These are phyloP conservation scores for Saturnispora gosingensis DNA, from an alignment of 805 yeast genomes.

Conservation along the genomic window DNA sequence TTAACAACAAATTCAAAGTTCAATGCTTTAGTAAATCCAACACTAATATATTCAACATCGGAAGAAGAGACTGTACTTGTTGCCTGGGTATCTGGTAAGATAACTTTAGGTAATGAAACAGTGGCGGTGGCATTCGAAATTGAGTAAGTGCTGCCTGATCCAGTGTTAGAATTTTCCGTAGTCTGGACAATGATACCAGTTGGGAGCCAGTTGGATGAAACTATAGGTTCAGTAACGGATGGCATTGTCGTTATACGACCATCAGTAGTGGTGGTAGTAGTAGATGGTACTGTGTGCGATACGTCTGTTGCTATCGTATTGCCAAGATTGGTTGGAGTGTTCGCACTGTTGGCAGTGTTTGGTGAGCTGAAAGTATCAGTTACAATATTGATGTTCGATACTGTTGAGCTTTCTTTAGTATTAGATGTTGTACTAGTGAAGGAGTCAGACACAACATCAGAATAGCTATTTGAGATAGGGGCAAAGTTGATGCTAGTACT, in stretches of 20 bases:
- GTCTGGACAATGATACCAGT: conserved; percentile 12
- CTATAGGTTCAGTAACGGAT: not conserved
- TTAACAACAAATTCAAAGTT: conserved; percentile 78
- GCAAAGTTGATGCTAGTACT: not conserved
- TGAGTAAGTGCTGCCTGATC: conserved; percentile 12
- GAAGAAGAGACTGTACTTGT: conserved; percentile 30
- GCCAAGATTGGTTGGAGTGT: not conserved
- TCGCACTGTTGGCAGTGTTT: not conserved
- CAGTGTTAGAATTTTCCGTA: conserved; percentile 1
- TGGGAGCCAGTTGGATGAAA: conserved; percentile 12
- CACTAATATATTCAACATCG: conserved; percentile 46
- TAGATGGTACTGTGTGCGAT: not conserved
- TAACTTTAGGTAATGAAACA: conserved; percentile 64
- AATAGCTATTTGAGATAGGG: not conserved
- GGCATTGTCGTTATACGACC: not conserved
- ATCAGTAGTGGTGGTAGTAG: not conserved
- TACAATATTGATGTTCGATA: not conserved
- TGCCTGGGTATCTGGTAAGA: conserved; percentile 43
- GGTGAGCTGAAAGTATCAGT: not conserved
- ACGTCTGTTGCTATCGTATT: not conserved
- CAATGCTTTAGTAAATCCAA: conserved; percentile 71
- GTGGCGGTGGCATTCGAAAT: conserved; percentile 25
- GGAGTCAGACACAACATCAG: not conserved
- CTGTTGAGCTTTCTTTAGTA: not conserved
- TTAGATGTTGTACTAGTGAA: not conserved